Base-by-base conservation (phyloP, 106 monocot genomes). In the Platanthera guangdongensis region DNA sequence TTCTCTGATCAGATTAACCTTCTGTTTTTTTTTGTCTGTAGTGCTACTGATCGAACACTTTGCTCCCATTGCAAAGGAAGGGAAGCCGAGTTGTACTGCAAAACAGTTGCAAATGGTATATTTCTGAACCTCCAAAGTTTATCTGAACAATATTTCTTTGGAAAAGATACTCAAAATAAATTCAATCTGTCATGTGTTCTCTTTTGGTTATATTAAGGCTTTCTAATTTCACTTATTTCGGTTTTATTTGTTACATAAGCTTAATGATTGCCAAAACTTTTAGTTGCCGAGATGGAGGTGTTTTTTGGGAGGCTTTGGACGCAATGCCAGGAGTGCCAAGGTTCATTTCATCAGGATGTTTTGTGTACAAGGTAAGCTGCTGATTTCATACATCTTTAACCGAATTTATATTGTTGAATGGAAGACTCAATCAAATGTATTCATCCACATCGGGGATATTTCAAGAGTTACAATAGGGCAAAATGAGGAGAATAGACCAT, bases 271-370 rank as follows among this genome's bases (percentile, higher is more conserved):
- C 51, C 51, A 72, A 72, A 51, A 21, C 51, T 63, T 83, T 50
- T 72, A 99, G 97, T 99, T 59, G 73, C 89, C 51, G 97, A 99
- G 12, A 80, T 99, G 69, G 97, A 99, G 83, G 77, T 77, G 70
- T 84, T 99, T 76, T 99, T 99, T 82, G 97, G 97, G 71, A 89
- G 85, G 81, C 72, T 99, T 55, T 99, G 97, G 97, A 99, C 97
- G 21, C 97, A 99, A 47, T 99, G 97, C 74, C 97, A 99, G 80
- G 97, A 99, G 57, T 99, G 97, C 74, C 97, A 99, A 81, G 97
- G 97, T 72, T 99, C 97, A 76, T 94, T 99, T 62, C 97, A 99
- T 74, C 97, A 99, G 77, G 94, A 99, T 78, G 97, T 99, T 53
- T 78, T 99, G 50, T 99, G 97, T 81, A 99, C 97, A 28, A 99